These are phyloP conservation scores for Abrus precatorius DNA, from an alignment of 306 rosid genomes.

Conservation along the genomic window DNA sequence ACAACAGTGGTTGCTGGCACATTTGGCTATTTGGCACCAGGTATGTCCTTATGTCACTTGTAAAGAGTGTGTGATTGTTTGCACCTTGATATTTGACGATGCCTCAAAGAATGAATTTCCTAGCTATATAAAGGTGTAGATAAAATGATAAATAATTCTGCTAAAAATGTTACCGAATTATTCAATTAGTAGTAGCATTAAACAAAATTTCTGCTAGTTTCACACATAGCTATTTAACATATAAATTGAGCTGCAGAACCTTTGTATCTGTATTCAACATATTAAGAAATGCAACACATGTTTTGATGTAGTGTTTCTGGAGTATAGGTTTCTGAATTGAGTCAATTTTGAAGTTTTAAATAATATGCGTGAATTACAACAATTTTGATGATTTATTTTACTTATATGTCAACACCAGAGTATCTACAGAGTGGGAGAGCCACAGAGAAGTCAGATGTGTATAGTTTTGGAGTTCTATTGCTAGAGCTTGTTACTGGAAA, in stretches of 20 bases:
- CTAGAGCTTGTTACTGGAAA: slow-evolving; percentile 97
- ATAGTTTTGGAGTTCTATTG: slow-evolving; percentile 94
- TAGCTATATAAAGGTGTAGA: background rate
- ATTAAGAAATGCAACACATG: no score
- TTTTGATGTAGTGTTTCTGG: no score
- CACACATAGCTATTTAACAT: no score
- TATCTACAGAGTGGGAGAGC: slow-evolving; percentile 97
- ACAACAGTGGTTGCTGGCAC: slow-evolving; percentile 99
- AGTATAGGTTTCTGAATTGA: background rate
- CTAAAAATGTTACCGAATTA: background rate
- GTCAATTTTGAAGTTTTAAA: background rate
- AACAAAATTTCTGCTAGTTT: no score
- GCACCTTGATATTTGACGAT: background rate
- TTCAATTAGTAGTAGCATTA: background rate
- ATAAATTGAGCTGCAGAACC: no score
- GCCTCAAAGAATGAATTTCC: no score
- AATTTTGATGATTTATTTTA: background rate
- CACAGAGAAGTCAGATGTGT: slow-evolving; percentile 93
- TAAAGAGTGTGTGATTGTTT: background rate
- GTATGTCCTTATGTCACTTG: slow-evolving; percentile 42
- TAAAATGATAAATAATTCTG: background rate
- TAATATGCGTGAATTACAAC: background rate
- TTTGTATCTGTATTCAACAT: no score
- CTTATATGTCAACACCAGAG: slow-evolving; percentile 57
- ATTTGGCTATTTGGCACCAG: slow-evolving; percentile 97